Evolutionary conservation across 2,329 filamentous ascomycete genomes (phyloP).

Genomic region (Balansia obtecta): DNA sequence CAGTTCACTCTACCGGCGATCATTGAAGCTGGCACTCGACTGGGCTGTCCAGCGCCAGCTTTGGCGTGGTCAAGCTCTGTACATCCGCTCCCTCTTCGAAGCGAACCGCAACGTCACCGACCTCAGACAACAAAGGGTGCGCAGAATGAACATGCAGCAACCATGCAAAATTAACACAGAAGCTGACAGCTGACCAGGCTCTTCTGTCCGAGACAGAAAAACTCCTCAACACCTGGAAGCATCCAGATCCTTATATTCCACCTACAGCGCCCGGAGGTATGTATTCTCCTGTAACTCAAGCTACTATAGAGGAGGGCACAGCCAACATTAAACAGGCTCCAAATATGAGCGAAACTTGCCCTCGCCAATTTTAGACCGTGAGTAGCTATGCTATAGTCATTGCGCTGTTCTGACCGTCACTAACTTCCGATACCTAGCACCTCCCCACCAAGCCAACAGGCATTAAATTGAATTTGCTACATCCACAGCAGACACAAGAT

Average conservation of each 20-base stretch:
- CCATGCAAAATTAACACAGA: not conserved
- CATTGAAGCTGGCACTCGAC: slow-evolving; percentile 84
- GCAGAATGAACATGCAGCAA: slow-evolving; percentile 11
- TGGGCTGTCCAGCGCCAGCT: slow-evolving; percentile 89
- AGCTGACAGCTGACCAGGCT: slow-evolving; percentile 38
- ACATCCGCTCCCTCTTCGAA: slow-evolving; percentile 91
- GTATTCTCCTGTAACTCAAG: slow-evolving; percentile 12
- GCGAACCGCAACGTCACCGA: slow-evolving; percentile 78
- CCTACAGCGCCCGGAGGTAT: slow-evolving; percentile 89
- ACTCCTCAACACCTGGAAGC: slow-evolving; percentile 86
- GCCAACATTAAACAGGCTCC: slow-evolving; percentile 47
- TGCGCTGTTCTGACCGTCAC: not conserved
- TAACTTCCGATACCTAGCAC: slow-evolving; percentile 11
- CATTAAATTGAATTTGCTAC: not conserved
- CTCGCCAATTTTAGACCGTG: slow-evolving; percentile 67
- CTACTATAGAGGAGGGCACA: not conserved
- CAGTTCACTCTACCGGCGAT: slow-evolving; percentile 77
- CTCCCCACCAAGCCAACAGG: slow-evolving; percentile 10
- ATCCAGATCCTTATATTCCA: slow-evolving; percentile 82
- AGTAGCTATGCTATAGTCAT: slow-evolving; percentile 26
- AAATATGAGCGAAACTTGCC: slow-evolving; percentile 95
- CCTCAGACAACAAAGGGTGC: slow-evolving; percentile 74
- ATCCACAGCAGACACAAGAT: not conserved
- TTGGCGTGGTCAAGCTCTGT: slow-evolving; percentile 92
- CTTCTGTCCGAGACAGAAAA: slow-evolving; percentile 81